Evolutionary conservation across 140 eudicot genomes (phyloP), one percentile per base, ranked within the genome.

Genomic region (Stevia rebaudiana): DNA sequence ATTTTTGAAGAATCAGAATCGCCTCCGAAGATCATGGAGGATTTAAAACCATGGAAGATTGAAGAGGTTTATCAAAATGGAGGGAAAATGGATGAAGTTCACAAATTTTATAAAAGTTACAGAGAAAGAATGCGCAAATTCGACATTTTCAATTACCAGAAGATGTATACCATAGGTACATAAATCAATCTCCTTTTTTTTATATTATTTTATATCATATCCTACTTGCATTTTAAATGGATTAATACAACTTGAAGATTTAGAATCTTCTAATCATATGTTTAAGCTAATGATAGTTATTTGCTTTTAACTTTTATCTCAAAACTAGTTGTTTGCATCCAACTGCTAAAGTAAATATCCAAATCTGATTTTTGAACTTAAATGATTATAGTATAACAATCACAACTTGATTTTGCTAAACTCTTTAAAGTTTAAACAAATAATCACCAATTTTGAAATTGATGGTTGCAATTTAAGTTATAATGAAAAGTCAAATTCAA

Each of bases 141-240:
- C 8, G 98, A 92, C 67, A 92, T 92, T 74, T 76, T 92, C 74
- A 92, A 76, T 72, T 92, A 82, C 86, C 98, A 92, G 84, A 92
- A 92, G 82, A 87, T 84, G 95, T 91, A 91, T 72, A 86, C 98
- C 70, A 81, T 92, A 79, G 98, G 98, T 92, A 78, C 58, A 23
- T 8, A 23, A 48, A 17, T 56, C 17, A 0, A 58, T 37, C 63
- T 16, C 4, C 33, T 47, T 28, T 8, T 61, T 31, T 25, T 6
- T 61, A 48, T 37, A n/a, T 71, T 24, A 22, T 23, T 40, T n/a
- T 22, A 39, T 52, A 52, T 8, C 25, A 52, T 49, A 36, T 18
- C 13, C 30, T 70, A 28, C 31, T 62, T 63, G 63, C 57, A 53
- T 60, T 52, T 23, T 3, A 52, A 24, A 0, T 11, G 10, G 59